phyloP scores from a whole-genome alignment of 116 monocot species.

The Iris pallida region DNA sequence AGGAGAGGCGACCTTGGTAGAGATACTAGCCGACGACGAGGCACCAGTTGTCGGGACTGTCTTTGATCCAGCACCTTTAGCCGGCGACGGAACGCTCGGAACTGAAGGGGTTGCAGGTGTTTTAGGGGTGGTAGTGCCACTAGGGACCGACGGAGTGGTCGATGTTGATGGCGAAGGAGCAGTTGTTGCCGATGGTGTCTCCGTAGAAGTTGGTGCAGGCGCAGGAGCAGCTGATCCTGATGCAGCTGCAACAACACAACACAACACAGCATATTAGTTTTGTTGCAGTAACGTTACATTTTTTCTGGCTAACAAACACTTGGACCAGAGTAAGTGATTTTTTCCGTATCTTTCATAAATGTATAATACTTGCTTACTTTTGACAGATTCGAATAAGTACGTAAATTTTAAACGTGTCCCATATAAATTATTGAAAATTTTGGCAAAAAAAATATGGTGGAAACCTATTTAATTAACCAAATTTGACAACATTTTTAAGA shows the following conservation, averaged over 20 bases:
- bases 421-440: neutral
- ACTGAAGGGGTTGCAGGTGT: constrained; percentile 5
- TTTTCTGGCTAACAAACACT: neutral
- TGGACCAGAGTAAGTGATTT: neutral
- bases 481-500: too few relatives aligned
- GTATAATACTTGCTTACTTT: too few relatives aligned
- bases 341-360: too few relatives aligned
- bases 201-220: constrained; percentile 4
- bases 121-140: neutral
- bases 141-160: constrained; percentile 2
- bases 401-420: neutral
- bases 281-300: neutral
- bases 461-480: neutral
- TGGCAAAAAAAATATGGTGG: neutral
- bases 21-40: neutral
- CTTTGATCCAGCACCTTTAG: constrained; percentile 8
- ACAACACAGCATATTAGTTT: neutral
- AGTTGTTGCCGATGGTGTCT: neutral
- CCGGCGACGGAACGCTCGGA: neutral
- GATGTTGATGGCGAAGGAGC: constrained; percentile 5
- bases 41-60: constrained; percentile 6
- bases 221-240: constrained; percentile 5
- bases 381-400: neutral
- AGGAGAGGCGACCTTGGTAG: neutral
- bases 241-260: neutral